Evolutionary conservation across 441 rosid species (phyloP), one percentile per base, ranked within the genome.

Genomic region (Croton laevigatus): DNA sequence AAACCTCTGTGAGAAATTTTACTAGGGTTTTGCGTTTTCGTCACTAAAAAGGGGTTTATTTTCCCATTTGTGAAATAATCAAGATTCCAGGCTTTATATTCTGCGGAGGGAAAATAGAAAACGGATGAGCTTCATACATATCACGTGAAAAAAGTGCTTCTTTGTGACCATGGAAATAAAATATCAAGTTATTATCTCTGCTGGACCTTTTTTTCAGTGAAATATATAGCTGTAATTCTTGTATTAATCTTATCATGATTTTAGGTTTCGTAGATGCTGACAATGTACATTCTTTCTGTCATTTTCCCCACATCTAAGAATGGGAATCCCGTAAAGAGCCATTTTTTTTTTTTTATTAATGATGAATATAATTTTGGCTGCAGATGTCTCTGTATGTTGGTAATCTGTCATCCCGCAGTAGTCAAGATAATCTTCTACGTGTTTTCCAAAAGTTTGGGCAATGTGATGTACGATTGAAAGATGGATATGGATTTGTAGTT

Each of bases 311-410:
- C 8, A 9, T 22, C 32, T n/a, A 54, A 54, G 57, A 52, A 2
- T 9, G 7, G 58, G 23, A 20, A 55, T 51, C 55, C 10, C 10
- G 14, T 55, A 20, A 55, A 8, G 16, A 11, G 9, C 34, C 9
- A 23, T 66, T 3, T 49, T 59, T 12, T 38, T 48, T 49, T 12
- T 42, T 76, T 11, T 11, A 17, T 0, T 66, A 5, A 19, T 8
- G 57, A 10, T 6, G n/a, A 27, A 44, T 45, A 57, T 9, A 22
- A 42, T 23, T 66, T 73, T n/a, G n/a, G 70, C n/a, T 64, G 75
- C 78, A 79, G 85, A 86, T 86, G 86, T 86, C 88, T 22, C 65
- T 86, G 69, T 74, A 79, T 72, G 71, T 84, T 72, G 86, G 90
- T 36, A 80, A 76, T 71, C 40, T 84, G 36, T 81, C 88, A 38